Evolutionary conservation across 2,329 filamentous ascomycete genomes (phyloP).

Genomic region (Fusarium heterosporum): DNA sequence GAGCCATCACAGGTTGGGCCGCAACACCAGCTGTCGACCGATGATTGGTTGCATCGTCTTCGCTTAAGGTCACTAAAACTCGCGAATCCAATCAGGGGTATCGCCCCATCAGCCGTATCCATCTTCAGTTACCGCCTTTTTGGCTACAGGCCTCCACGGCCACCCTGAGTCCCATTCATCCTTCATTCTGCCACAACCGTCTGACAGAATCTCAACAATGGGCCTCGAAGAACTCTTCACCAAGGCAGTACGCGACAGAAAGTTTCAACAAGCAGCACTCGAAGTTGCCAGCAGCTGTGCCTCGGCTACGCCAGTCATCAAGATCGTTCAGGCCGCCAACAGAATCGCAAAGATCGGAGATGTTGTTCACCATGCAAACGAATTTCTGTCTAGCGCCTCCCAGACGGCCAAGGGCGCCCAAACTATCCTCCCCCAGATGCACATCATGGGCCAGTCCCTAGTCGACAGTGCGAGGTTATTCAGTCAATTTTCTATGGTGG

Average conservation of each 20-base stretch:
- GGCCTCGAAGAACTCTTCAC: conserved; percentile 28
- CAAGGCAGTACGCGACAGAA: conserved; percentile 29
- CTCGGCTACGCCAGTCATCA: conserved; percentile 35
- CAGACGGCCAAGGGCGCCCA: conserved; percentile 38
- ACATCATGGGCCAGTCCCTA: conserved; percentile 52
- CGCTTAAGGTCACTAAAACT: background rate
- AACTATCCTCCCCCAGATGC: conserved; percentile 50
- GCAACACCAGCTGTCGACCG: conserved; percentile 30
- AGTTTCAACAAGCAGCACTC: conserved; percentile 27
- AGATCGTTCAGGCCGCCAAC: conserved; percentile 45
- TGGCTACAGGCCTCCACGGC: conserved; percentile 12
- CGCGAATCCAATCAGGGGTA: background rate
- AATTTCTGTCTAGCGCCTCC: conserved; percentile 40
- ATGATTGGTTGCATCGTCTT: conserved; percentile 3
- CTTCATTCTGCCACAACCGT: background rate
- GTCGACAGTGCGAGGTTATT: conserved; percentile 51
- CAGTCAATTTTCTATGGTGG: conserved; percentile 49
- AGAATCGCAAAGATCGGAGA: conserved; percentile 45
- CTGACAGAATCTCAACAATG: conserved; percentile 18
- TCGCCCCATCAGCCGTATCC: conserved; percentile 19
- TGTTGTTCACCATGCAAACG: conserved; percentile 40
- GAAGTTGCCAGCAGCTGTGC: conserved; percentile 31
- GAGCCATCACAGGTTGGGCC: conserved; percentile 24
- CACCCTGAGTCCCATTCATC: conserved; percentile 7
- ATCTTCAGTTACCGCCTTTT: conserved; percentile 36